phyloP scores from a whole-genome alignment of 306 rosid species.

The Pachyrhizus erosus region DNA sequence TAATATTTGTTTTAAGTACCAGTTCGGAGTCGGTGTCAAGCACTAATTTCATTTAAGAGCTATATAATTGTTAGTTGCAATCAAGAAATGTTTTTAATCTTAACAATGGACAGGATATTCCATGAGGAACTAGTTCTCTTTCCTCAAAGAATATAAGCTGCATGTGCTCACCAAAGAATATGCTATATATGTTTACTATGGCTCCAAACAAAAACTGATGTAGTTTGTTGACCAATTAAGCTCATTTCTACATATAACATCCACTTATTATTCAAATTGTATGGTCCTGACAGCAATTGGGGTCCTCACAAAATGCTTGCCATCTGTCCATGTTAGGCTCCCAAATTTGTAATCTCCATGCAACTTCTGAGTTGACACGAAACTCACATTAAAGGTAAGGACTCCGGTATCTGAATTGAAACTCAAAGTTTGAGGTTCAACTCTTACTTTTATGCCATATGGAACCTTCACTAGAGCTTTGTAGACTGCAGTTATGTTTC shows the following conservation, averaged over 20 bases:
- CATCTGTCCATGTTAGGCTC: slow-evolving; percentile 73
- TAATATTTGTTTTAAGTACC: background rate
- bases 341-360: slow-evolving; percentile 71
- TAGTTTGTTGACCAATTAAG: background rate
- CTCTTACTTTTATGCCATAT: slow-evolving; percentile 56
- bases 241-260: background rate
- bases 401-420: slow-evolving; percentile 48
- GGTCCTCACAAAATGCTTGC: slow-evolving; percentile 65
- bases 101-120: background rate
- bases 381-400: slow-evolving; percentile 56
- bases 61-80: background rate
- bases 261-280: slow-evolving; percentile 37
- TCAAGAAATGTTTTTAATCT: background rate
- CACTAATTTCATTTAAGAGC: background rate
- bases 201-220: background rate
- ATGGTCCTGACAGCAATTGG: slow-evolving; percentile 60
- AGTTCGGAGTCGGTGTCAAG: background rate
- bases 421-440: slow-evolving; percentile 61
- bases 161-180: background rate
- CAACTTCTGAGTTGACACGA: slow-evolving; percentile 54
- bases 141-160: slow-evolving; percentile 13
- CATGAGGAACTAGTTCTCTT: background rate
- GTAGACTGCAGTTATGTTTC: slow-evolving; percentile 50
- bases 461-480: slow-evolving; percentile 59
- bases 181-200: background rate